Conservation (phyloP, 2,329 filamentous ascomycete species). For the Cucurbitaria berberidis region DNA sequence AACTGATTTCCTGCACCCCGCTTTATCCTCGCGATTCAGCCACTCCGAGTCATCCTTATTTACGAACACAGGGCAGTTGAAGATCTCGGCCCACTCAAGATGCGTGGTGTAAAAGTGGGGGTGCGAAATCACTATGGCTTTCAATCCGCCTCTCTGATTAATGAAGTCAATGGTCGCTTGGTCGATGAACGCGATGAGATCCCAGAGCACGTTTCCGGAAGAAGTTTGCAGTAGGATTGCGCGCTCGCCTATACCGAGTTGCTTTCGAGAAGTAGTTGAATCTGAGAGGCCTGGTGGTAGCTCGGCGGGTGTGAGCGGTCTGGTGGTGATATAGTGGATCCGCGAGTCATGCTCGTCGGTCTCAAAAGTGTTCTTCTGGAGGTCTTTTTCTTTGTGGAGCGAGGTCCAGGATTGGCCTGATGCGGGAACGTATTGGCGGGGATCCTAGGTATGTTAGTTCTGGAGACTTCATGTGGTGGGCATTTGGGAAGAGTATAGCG, state of each 20-base stretch:
- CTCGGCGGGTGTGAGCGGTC: slow-evolving; percentile 28
- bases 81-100: slow-evolving; percentile 72
- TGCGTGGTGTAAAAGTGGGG: slow-evolving; percentile 85
- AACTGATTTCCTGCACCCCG: slow-evolving; percentile 56
- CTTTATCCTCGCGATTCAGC: slow-evolving; percentile 59
- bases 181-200: slow-evolving; percentile 75
- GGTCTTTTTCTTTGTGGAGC: slow-evolving; percentile 53
- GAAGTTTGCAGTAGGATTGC: slow-evolving; percentile 71
- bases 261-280: slow-evolving; percentile 40
- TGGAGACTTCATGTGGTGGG: no score
- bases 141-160: slow-evolving; percentile 66
- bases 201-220: slow-evolving; percentile 78
- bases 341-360: slow-evolving; percentile 54
- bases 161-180: slow-evolving; percentile 66
- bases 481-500: no score
- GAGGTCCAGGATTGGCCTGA: slow-evolving; percentile 71
- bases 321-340: slow-evolving; percentile 55
- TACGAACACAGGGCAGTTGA: slow-evolving; percentile 73
- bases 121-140: slow-evolving; percentile 76
- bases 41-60: slow-evolving; percentile 70
- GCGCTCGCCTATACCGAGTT: slow-evolving; percentile 77
- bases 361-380: slow-evolving; percentile 62
- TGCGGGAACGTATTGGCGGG: slow-evolving; percentile 71
- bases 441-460: slow-evolving; percentile 50
- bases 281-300: slow-evolving; percentile 45